phyloP scores from a whole-genome alignment of 169 alveolate species.

The Plasmodium vinckei region DNA sequence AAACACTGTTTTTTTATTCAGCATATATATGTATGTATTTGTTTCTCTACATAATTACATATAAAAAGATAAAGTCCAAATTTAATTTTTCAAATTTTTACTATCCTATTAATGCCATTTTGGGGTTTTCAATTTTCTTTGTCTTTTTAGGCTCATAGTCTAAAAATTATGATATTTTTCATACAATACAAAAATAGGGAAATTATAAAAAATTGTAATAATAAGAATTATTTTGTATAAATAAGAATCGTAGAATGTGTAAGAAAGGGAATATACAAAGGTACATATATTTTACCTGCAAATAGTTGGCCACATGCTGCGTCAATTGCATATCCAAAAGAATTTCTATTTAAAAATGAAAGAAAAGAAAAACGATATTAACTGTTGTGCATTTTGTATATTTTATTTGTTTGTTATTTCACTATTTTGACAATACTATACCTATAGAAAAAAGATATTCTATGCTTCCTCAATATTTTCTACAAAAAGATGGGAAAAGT shows the following conservation, averaged over 20 bases:
- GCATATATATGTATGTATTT: too few species aligned
- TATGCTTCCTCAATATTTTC: constrained; percentile 57
- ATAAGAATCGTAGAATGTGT: background rate
- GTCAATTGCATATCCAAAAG: constrained; percentile 87
- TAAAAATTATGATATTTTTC: background rate
- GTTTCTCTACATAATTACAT: too few species aligned
- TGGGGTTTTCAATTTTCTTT: constrained; percentile 21
- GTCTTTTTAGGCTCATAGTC: constrained; percentile 66
- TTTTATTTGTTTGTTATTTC: background rate
- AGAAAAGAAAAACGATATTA: constrained; percentile 25
- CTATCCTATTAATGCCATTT: constrained; percentile 30
- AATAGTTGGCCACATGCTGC: constrained; percentile 91
- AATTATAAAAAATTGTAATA: background rate
- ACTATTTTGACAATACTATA: background rate
- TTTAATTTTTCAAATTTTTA: background rate
- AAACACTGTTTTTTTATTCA: too few species aligned
- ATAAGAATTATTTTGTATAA: background rate
- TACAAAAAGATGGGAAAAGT: constrained; percentile 11
- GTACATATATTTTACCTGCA: constrained; percentile 76
- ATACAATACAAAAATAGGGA: background rate
- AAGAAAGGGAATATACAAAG: background rate
- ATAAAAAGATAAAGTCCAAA: too few species aligned
- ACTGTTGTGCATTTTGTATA: constrained; percentile 44
- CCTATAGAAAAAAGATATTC: constrained; percentile 74
- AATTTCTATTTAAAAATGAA: constrained; percentile 76